Evolutionary conservation across 345 rosid species (phyloP), one percentile per base, ranked within the genome.

Genomic region (Xanthoceras sorbifolium): DNA sequence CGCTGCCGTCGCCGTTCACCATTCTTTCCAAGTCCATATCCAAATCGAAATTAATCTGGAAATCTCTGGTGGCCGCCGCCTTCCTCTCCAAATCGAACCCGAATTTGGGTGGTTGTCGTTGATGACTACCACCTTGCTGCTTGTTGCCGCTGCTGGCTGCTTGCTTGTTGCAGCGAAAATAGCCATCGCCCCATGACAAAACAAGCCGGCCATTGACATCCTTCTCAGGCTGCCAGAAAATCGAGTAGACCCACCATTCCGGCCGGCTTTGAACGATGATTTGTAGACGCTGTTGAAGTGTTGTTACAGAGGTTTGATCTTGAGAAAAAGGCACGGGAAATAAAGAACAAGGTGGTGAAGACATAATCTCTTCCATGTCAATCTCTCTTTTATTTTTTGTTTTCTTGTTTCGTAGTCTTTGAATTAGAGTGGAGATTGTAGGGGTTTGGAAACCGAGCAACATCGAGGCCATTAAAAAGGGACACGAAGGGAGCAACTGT

Each of bases 161-260:
- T 9, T 69, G 80, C 46, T 77, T 75, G 50, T 67, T 68, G 55
- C 87, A 88, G 0, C 79, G 85, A 48, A 84, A 87, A 72, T 78
- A 68, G 18, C 92, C 92, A 23, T 85, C 92, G 0, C 78, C 85
- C 86, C 87, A 90, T 1, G 84, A 79, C 9, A 88, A 76, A 42
- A 81, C 67, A 32, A 75, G 54, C 46, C 72, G 67, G 44, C 86
- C 88, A 3, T 73, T 59, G 34, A 74, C 76, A 64, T 85, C 89
- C 50, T 76, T 76, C 20, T 82, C 72, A 5, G 88, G 76, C 76
- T 75, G 89, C 92, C 94, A 90, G 81, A 89, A 87, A 50, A 90
- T 89, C 55, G 94, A 79, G 69, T 90, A 90, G 14, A 82, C 78
- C 94, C 94, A 90, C 85, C 86, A 76, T 69, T 83, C 86, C 0